Evolutionary conservation across 257 asterid genomes (phyloP), one percentile per base, ranked within the genome.

Genomic region (Nicotiana undulata): DNA sequence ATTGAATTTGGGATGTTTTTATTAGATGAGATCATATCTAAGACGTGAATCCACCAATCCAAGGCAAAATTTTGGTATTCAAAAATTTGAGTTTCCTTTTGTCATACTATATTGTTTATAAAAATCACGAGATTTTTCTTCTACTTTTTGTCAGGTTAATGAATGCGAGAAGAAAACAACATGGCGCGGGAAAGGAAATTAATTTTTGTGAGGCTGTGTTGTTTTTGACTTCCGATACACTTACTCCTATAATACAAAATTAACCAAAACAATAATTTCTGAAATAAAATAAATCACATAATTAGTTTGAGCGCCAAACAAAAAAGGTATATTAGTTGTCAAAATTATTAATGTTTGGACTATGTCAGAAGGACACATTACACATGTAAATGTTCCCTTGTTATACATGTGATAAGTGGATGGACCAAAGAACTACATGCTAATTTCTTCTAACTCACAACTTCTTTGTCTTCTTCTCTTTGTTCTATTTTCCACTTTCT

Each of bases 301-400:
- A 68, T 11, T 67, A 10, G n/a, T 68, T n/a, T 37, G 31, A 2
- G 55, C 31, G 37, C 55, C 76, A 37, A 68, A 7, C 4, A n/a
- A 66, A 66, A 3, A 8, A 58, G 64, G 26, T 58, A 58, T 58
- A 9, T n/a, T 58, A 20, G 29, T 56, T 59, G 22, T 59, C 22
- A 20, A 11, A 18, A 68, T 68, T n/a, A n/a, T 44, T 11, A 20
- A 40, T 11, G 1, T 72, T 44, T 46, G 77, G 77, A 2, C 8
- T 44, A 40, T 26, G 60, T 70, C 8, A 70, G 22, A 32, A 22
- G 12, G 59, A 44, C 77, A 70, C 77, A 70, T 70, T 70, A 46
- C 22, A 46, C 77, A 72, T 72, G 77, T 72, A 46, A 20, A 72
- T 72, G 60, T 72, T 72, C 77, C 77, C 77, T 46, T 6, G 59